Evolutionary conservation across 805 yeast species (phyloP), one percentile per base, ranked within the genome.

Genomic region (Barnettozyma botsteinii): DNA sequence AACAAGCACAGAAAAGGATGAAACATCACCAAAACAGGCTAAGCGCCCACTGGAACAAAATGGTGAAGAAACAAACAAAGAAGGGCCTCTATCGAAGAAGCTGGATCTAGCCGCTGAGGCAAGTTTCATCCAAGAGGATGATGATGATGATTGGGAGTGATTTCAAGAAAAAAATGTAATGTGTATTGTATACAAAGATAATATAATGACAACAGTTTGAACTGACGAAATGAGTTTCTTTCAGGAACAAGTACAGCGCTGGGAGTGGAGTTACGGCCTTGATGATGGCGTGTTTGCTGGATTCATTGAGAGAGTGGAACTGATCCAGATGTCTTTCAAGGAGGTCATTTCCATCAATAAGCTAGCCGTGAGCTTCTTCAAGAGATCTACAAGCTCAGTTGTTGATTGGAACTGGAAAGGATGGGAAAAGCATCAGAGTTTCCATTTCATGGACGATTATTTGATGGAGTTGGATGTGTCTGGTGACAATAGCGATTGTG

Each of bases 281-380:
- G 12, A 14, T 1, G 25, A 20, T 12, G 15, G 7, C 4, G 21
- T 3, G 6, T 15, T 28, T 8, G 11, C 3, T 11, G 26, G 20
- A 12, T 32, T 39, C 7, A 15, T 14, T 18, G 7, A 19, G 17
- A 11, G 11, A n/a, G 28, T 39, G 15, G 22, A 12, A 5, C 9
- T 9, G 10, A 8, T 34, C 21, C 13, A 25, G 18, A 19, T 25
- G 12, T 15, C 18, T 19, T 24, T 30, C 7, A 39, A 33, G 14
- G 42, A 39, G 22, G 19, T 35, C 1, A 12, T 39, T 4, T 3
- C 31, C 11, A 39, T 39, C 12, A 30, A 39, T 13, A 24, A 22
- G 14, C 21, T 13, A 4, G 37, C 38, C 8, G 21, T 30, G 4
- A 19, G 31, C 4, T 18, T 39, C 20, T 39, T 23, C 29, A 39